Base-by-base conservation (phyloP, 306 rosid species). In the Rubus parviflorus region DNA sequence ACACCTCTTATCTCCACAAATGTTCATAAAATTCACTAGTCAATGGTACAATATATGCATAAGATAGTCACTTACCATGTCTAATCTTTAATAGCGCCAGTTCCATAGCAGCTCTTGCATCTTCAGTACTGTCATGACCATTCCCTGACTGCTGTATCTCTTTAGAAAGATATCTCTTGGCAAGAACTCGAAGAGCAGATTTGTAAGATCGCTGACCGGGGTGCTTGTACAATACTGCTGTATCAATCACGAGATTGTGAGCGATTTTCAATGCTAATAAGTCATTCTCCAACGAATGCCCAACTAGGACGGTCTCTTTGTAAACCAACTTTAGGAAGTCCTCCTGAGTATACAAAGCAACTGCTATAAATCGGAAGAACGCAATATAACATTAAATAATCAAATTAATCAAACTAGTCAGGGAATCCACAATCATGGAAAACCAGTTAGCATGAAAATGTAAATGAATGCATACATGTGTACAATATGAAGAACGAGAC, bases 71-170 rank as follows among this genome's bases (percentile, higher is more conserved):
- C 90, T 85, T 81, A 70, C 99, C 99, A 68, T 88, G 79, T 82
- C 60, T 86, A 37, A 95, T 90, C 89, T 95, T 95, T 77, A 92
- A 78, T 23, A 92, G 76, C 51, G 97, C 98, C 80, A 95, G 86
- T 77, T 95, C 96, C 96, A 95, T 65, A 72, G 99, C 83, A 73
- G 99, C 83, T 81, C 91, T 92, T 56, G 99, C 99, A 84, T 95
- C 99, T 83, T 95, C 99, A 77, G 78, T 69, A 83, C 99, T 95
- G 88, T 92, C 97, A 82, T 95, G 99, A 72, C 99, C 99, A 81
- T 81, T 85, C 70, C 69, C 94, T 20, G 96, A 92, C 78, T 91
- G 97, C 45, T 95, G 97, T 80, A 95, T 95, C 86, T 92, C 99
- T 88, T 76, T 80, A 15, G 92, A 89, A 81, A 95, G 97, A 83